Conservation (phyloP, 257 asterid genomes). For the Solanum dulcamara region DNA sequence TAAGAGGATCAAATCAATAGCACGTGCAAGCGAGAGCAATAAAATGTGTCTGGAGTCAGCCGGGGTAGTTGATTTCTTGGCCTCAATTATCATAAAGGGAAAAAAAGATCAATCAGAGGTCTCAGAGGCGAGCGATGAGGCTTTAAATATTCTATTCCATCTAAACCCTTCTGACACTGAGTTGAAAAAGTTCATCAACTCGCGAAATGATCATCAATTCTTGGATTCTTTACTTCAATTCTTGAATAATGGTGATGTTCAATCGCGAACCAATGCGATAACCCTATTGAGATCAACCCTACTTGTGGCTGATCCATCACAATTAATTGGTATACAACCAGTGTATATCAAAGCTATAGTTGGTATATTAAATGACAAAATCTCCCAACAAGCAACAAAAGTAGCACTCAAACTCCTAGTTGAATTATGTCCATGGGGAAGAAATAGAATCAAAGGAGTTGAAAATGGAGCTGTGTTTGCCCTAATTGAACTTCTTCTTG, state of each 20-base stretch:
- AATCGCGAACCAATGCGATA: conserved; percentile 20
- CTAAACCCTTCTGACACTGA: conserved; percentile 34
- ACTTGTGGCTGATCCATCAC: conserved; percentile 33
- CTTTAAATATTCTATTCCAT: conserved; percentile 26
- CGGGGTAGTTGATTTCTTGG: conserved; percentile 27
- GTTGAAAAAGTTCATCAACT: conserved; percentile 11
- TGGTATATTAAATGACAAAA: conserved; percentile 14
- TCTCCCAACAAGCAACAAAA: conserved; percentile 31
- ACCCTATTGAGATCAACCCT: conserved; percentile 20
- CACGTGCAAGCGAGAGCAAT: conserved; percentile 14
- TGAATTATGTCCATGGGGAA: conserved; percentile 57
- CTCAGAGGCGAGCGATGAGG: conserved; percentile 17
- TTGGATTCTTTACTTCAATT: conserved; percentile 19
- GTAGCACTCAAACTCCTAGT: conserved; percentile 44
- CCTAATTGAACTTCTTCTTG: conserved; percentile 44
- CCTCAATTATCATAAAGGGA: conserved; percentile 10
- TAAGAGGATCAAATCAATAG: conserved; percentile 31
- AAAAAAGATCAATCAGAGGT: background rate
- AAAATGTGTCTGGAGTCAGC: conserved; percentile 21
- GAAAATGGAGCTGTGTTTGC: conserved; percentile 31
- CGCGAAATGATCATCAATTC: background rate
- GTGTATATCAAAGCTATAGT: conserved; percentile 19
- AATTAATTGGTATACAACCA: conserved; percentile 12
- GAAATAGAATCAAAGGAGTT: conserved; percentile 46
- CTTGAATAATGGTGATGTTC: conserved; percentile 15